Evolutionary conservation across 2,329 filamentous ascomycete genomes (phyloP), one percentile per base, ranked within the genome.

Genomic region (Aspergillus bombycis): DNA sequence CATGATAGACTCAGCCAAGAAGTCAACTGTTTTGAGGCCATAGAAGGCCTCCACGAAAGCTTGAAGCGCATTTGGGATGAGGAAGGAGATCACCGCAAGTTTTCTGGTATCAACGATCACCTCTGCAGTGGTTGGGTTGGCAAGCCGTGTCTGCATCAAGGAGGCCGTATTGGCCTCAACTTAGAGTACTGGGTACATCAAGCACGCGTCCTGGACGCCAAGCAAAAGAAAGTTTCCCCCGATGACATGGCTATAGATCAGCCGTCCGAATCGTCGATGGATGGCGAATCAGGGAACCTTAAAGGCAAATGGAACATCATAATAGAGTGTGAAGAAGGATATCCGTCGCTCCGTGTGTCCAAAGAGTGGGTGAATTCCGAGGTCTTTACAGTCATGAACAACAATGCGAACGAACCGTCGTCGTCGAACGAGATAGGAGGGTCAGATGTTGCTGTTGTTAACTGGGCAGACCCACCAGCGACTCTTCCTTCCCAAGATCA

Each of bases 11-110:
- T 81, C 57, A 80, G 80, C 60, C 74, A 78, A 57, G 77, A 81
- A 48, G 75, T 80, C 12, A 82, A 82, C 54, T 82, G 80, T 52
- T 82, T 82, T 55, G 77, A 81, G 68, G 79, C 80, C 12, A 69
- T 81, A n/a, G 79, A 79, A 58, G 78, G 77, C 19, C 72, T 82
- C 6, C 77, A 79, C 60, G 72, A 79, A 60, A 79, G 78, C 41
- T 70, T 82, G 53, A 77, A 74, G 67, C 76, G 77, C 41, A 70
- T 82, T 45, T 82, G 80, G 80, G 71, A 75, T 10, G 78, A 78
- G 53, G 80, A 82, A 65, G 72, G 68, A 55, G 75, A 75, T 45
- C 71, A 67, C 11, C 67, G 68, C 54, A 75, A 73, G 28, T 73
- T 72, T 41, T 65, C 68, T 2, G 69, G 75, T 53, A 68, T 70